These are phyloP conservation scores for Leishmania martiniquensis DNA, from an alignment of 208 protist genomes.

Conservation along the genomic window DNA sequence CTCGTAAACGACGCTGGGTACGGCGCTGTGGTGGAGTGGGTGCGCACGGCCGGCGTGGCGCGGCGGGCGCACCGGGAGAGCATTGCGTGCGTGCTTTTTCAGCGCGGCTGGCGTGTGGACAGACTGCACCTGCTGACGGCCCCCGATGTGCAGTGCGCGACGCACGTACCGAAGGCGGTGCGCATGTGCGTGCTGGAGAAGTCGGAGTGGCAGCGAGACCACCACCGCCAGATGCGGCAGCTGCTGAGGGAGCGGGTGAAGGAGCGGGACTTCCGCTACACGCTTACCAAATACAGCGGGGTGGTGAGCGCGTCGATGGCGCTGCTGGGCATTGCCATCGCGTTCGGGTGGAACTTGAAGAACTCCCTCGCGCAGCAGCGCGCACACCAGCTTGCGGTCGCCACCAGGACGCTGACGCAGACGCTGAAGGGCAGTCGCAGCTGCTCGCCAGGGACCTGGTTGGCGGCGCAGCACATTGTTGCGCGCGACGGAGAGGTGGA, in stretches of 20 bases:
- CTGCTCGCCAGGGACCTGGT: neutral
- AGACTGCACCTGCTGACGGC: conserved; percentile 82
- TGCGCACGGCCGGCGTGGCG: conserved; percentile 70
- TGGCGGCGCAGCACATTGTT: conserved; percentile 34
- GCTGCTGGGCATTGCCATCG: conserved; percentile 57
- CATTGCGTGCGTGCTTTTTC: conserved; percentile 73
- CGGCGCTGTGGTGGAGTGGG: conserved; percentile 72
- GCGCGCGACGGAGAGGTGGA: conserved; percentile 58
- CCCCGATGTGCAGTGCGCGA: conserved; percentile 71
- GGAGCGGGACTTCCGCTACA: conserved; percentile 70
- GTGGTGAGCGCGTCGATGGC: conserved; percentile 71
- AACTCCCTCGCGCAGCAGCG: conserved; percentile 63
- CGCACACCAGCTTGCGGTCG: conserved; percentile 46
- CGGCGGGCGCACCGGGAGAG: conserved; percentile 70
- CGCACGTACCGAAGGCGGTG: conserved; percentile 55
- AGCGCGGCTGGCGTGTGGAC: conserved; percentile 80
- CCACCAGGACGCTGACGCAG: conserved; percentile 57
- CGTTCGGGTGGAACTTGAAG: conserved; percentile 71
- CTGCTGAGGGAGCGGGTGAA: conserved; percentile 71
- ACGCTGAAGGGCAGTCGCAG: conserved; percentile 20
- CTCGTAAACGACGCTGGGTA: conserved; percentile 50
- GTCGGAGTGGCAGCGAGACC: conserved; percentile 72
- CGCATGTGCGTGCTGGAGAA: conserved; percentile 70
- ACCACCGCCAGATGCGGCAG: conserved; percentile 67
- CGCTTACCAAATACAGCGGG: conserved; percentile 73